These are phyloP conservation scores for Aureobasidium sp. DNA, from an alignment of 2,329 filamentous ascomycete species.

Conservation along the genomic window DNA sequence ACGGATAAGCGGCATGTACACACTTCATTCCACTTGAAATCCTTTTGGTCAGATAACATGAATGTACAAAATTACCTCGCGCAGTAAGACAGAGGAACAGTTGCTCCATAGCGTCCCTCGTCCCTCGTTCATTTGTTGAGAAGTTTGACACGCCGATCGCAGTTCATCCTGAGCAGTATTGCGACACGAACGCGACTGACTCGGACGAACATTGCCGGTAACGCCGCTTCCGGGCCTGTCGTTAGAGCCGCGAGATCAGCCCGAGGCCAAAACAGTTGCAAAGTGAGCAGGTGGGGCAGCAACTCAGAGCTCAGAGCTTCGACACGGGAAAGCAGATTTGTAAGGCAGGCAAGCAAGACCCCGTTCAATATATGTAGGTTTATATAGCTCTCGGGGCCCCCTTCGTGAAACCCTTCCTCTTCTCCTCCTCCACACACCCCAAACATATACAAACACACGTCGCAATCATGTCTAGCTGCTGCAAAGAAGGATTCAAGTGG, in stretches of 20 bases:
- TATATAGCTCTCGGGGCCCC: not conserved
- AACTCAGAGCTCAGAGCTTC: not conserved
- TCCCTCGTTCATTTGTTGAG: not conserved
- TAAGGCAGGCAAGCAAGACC: not conserved
- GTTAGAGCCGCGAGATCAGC: not conserved
- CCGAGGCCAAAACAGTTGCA: not conserved
- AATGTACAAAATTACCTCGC: not conserved
- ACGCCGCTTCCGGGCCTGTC: not conserved
- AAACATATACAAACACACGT: not conserved
- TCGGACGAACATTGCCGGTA: not conserved
- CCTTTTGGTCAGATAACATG: too few species aligned
- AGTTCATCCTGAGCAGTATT: not conserved
- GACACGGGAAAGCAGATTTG: not conserved
- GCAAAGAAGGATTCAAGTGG: constrained; percentile 22
- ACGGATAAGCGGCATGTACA: not conserved
- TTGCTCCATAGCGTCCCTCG: not conserved
- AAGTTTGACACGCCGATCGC: not conserved
- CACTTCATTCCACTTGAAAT: not conserved
- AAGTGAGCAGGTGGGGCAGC: not conserved
- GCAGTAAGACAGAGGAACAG: not conserved
- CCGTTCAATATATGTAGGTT: not conserved
- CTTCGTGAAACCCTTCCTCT: not conserved
- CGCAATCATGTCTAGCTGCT: constrained; percentile 16
- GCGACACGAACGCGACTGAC: not conserved
- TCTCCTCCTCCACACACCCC: not conserved